Evolutionary conservation across 2,329 filamentous ascomycete species (phyloP), one percentile per base, ranked within the genome.

Genomic region (Ilyonectria destructans): DNA sequence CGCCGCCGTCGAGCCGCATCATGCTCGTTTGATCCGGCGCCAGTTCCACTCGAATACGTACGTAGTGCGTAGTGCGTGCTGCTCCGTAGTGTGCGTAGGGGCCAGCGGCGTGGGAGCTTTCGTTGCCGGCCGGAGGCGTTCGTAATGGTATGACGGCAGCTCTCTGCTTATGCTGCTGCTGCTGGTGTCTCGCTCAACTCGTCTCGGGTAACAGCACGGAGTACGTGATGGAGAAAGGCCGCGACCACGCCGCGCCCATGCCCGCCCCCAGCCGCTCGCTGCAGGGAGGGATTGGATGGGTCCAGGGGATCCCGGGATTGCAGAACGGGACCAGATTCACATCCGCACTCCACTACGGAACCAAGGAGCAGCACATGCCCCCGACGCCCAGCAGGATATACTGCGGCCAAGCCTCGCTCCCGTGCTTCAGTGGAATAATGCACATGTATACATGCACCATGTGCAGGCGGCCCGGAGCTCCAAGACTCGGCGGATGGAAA

Each of bases 1-100:
- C 77, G 64, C 46, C 33, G 33, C 51, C 63, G 51, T 33, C 51
- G 29, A 54, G 51, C 31, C 58, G 62, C 58, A 65, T 68, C 60
- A 51, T 68, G 52, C 33, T 62, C 33, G 40, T n/a, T 58, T 45
- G 35, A 48, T 45, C 59, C 59, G 46, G 46, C 48, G 40, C 26
- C 51, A 26, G 60, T 62, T 62, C 60, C 60, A 62, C 60, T 62
- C 43, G 29, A 52, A 35, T 52, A 33, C 29, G 49, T 52, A n/a
- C 19, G 31, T 19, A n/a, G 37, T 26, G 26, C 26, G 21, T 23
- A 37, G 12, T 37, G 35, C 15, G 35, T 37, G 35, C 7, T 37
- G 3, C 37, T 43, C 40, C 15, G 40, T 43, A 43, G 40, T n/a
- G 40, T 17, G 40, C 15, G 40, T 43, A 43, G 15, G 40, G 40